phyloP scores from a whole-genome alignment of 1,284 basidiomycete genomes.

The Mycena sp. region DNA sequence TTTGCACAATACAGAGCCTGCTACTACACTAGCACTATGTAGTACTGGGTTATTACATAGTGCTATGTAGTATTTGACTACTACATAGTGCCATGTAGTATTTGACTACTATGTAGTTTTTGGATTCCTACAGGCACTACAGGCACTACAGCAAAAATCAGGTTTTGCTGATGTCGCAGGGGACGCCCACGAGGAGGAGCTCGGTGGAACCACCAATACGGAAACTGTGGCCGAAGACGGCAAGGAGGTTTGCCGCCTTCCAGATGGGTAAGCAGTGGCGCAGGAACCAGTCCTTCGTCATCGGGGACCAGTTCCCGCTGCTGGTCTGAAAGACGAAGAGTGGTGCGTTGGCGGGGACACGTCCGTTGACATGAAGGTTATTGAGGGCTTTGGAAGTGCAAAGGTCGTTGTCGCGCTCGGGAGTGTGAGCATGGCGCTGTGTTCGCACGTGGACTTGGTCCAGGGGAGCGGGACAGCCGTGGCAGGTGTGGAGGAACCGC shows the following conservation, averaged over 20 bases:
- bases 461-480: constrained; percentile 39
- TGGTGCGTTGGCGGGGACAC: not conserved
- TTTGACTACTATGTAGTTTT: too few relatives aligned
- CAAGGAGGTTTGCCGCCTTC: not conserved
- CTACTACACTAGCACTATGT: too few relatives aligned
- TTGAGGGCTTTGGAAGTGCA: constrained; percentile 38
- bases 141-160: too few relatives aligned
- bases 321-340: not conserved
- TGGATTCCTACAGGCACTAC: too few relatives aligned
- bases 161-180: constrained; percentile 36
- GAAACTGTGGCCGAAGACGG: constrained; percentile 38
- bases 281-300: constrained; percentile 23
- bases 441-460: constrained; percentile 40
- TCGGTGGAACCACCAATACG: constrained; percentile 40
- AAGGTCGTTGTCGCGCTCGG: constrained; percentile 27
- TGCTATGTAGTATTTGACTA: too few relatives aligned
- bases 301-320: not conserved
- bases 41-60: too few relatives aligned
- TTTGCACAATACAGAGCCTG: too few relatives aligned
- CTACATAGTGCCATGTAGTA: too few relatives aligned
- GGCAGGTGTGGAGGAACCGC: constrained; percentile 2
- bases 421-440: constrained; percentile 35
- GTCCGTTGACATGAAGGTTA: constrained; percentile 33
- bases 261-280: constrained; percentile 28
- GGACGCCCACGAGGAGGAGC: constrained; percentile 36